Percentiles rank a stretch among this genome's conserved stretches.
phyloP scores from a whole-genome alignment of 2,329 filamentous ascomycete genomes.

The Aspergillus aculeatinus region DNA sequence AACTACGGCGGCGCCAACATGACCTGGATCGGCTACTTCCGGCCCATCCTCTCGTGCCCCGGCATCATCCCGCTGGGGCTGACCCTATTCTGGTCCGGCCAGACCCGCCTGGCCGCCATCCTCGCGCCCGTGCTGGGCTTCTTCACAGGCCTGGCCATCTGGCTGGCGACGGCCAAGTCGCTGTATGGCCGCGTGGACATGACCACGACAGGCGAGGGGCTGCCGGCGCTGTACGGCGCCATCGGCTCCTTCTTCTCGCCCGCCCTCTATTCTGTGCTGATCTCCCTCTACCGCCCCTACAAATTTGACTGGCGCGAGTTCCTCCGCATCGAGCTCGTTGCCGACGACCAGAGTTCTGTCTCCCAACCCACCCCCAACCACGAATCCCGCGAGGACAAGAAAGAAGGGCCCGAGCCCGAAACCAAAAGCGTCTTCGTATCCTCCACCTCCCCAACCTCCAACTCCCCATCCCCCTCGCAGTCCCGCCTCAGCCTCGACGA shows the following conservation, averaged over 20 bases:
- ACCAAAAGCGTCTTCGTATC: background rate
- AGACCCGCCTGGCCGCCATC: conserved; percentile 48
- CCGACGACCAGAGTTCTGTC: conserved; percentile 27
- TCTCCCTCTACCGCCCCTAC: conserved; percentile 43
- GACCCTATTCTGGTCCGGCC: conserved; percentile 47
- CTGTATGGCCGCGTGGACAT: conserved; percentile 45
- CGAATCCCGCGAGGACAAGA: too few species aligned
- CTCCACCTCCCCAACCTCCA: background rate
- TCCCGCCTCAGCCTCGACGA: conserved; percentile 36
- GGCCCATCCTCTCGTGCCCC: conserved; percentile 44
- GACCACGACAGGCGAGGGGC: conserved; percentile 39
- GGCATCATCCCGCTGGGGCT: conserved; percentile 49
- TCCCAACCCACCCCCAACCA: too few species aligned
- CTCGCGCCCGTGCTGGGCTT: conserved; percentile 41
- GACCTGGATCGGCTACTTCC: conserved; percentile 48
- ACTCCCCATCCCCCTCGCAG: background rate
- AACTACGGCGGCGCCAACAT: conserved; percentile 52
- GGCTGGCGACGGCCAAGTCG: conserved; percentile 44
- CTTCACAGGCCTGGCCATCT: conserved; percentile 44
- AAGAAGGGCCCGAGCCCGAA: background rate
- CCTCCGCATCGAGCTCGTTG: conserved; percentile 48
- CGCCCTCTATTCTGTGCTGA: conserved; percentile 46
- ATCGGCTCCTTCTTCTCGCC: conserved; percentile 50
- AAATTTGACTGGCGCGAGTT: conserved; percentile 49
- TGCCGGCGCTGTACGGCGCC: conserved; percentile 48